Percentiles rank a stretch among this genome's conserved stretches.
These are phyloP conservation scores for Rhodotorula kratochvilovae DNA, from an alignment of 768 basidiomycete genomes.

Conservation along the genomic window DNA sequence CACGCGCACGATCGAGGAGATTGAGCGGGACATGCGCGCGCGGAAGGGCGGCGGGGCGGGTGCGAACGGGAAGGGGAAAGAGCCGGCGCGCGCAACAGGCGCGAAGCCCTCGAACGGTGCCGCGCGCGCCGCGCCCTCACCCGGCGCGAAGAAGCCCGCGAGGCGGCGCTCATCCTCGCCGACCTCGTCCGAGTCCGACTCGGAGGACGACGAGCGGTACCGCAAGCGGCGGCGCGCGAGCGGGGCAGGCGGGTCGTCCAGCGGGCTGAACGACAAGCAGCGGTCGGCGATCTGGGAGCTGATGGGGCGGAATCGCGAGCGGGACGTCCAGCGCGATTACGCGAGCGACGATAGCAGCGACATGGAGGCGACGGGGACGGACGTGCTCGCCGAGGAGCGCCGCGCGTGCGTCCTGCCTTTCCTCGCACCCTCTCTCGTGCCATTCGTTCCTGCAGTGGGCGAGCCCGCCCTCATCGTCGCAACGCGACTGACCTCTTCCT, in stretches of 20 bases:
- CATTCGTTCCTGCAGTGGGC: too few relatives aligned
- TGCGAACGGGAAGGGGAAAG: constrained; percentile 2
- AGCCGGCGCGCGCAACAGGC: neutral
- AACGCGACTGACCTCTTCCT: neutral
- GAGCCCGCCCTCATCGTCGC: too few relatives aligned
- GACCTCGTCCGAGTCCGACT: neutral
- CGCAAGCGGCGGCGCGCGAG: neutral
- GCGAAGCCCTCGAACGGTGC: neutral
- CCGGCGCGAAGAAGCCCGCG: too few relatives aligned
- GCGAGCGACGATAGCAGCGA: constrained; percentile 37
- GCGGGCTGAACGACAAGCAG: neutral
- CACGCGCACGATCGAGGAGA: constrained; percentile 42
- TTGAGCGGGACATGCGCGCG: constrained; percentile 37
- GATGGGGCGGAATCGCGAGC: constrained; percentile 8
- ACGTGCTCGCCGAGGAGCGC: constrained; percentile 34
- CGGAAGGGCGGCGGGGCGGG: constrained; percentile 10
- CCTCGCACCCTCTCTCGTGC: neutral
- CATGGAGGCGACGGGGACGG: constrained; percentile 40
- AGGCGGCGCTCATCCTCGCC: constrained; percentile 1
- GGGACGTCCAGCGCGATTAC: constrained; percentile 13
- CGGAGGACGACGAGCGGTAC: neutral
- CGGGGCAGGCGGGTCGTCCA: neutral
- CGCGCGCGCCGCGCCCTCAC: neutral
- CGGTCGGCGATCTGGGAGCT: constrained; percentile 18
- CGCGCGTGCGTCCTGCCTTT: constrained; percentile 26